A percentile compares a stretch with the other conserved stretches of the same genome.
Evolutionary conservation across 2,329 filamentous ascomycete species (phyloP).

Genomic region (Aureobasidium sp.): DNA sequence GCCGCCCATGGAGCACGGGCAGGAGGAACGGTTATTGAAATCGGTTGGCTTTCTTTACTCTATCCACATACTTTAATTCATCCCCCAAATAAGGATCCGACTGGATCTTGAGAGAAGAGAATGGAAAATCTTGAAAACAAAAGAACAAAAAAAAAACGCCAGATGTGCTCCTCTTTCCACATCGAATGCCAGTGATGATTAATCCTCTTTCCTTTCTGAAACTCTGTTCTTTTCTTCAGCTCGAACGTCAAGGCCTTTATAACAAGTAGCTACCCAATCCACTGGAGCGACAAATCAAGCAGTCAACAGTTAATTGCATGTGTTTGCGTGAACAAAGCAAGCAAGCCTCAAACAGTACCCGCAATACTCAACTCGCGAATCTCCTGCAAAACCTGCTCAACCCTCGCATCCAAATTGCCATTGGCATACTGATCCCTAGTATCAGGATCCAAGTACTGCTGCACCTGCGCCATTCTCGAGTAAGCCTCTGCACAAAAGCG

Average conservation of each 20-base stretch:
- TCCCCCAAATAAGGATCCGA: neutral
- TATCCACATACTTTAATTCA: neutral
- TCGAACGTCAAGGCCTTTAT: neutral
- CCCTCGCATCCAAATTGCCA: constrained; percentile 80
- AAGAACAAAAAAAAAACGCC: neutral
- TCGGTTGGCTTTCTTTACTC: neutral
- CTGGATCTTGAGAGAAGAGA: neutral
- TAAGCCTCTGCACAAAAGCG: constrained; percentile 98
- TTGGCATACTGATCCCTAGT: constrained; percentile 93
- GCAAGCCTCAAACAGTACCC: constrained; percentile 47
- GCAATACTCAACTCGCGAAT: constrained; percentile 94
- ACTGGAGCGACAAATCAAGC: neutral
- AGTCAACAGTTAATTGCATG: neutral
- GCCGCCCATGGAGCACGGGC: neutral
- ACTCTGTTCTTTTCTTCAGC: neutral
- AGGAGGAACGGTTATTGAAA: neutral
- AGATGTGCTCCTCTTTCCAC: neutral
- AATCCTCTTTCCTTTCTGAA: neutral
- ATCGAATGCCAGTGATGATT: constrained; percentile 7
- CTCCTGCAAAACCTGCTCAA: constrained; percentile 93
- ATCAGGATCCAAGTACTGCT: constrained; percentile 93
- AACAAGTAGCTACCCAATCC: neutral
- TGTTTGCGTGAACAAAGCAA: neutral
- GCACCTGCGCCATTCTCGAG: constrained; percentile 95
- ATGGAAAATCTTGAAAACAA: neutral